Base-by-base conservation (phyloP, 768 basidiomycete species). In the Macrolepiota albuminosa region DNA sequence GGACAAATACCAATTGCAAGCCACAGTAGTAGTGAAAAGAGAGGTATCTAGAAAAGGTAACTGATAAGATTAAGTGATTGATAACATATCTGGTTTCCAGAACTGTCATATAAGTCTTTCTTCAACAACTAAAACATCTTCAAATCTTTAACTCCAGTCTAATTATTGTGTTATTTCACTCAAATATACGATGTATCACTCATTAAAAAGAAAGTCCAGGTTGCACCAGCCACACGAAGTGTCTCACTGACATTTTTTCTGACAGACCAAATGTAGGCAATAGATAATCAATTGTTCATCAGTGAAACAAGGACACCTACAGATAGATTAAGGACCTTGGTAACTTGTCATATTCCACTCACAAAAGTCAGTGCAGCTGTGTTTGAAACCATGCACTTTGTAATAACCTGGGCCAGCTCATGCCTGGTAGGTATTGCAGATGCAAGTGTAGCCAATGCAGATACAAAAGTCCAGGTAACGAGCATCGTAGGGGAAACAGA, bases 281-380 rank as follows among this genome's bases (percentile, higher is more conserved):
- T 16, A 52, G 24, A n/a, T 18, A 29, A 31, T 21, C 21, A 21
- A 21, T 31, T 1, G 2, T 18, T 9, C 16, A 39, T 18, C 26
- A 6, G 18, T n/a, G 16, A 29, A 39, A 26, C 13, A 16, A 37
- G 8, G 16, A 53, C 26, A 64, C 72, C 52, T 58, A 77, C 75
- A 75, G 43, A 50, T 75, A 78, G 6, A 67, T 55, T 43, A n/a
- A 52, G 14, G 8, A 16, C 31, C 6, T 42, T 36, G 52, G 34
- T 31, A 10, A 36, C 26, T 8, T 36, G 3, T 11, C 49, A 37
- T 56, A 55, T 46, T 40, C 36, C 6, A 69, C 76, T 52, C 56
- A 76, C 75, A 55, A 78, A 78, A 31, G 76, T 78, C 40, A 79
- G 60, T 5, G 78, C 78, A 53, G 65, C 77, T 7, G 77, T 77